These are phyloP conservation scores for Coemansia umbellata DNA, from an alignment of 192 early-diverging fungal species.

Conservation along the genomic window DNA sequence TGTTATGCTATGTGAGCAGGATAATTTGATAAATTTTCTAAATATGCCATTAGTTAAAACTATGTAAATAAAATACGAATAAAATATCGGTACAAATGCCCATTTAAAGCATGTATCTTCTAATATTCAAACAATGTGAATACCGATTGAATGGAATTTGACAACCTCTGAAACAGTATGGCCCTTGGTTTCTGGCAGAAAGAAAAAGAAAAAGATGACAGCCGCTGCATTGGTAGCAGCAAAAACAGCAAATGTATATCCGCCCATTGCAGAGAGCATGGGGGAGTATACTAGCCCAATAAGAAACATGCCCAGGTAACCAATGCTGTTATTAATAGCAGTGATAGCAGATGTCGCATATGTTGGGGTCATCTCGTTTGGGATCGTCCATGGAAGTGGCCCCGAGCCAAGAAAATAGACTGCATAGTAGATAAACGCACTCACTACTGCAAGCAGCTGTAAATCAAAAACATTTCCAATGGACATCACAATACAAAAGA, in stretches of 20 bases:
- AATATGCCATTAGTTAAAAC: too few relatives aligned
- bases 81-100: too few relatives aligned
- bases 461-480: slow-evolving; percentile 53
- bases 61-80: too few relatives aligned
- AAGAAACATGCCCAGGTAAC: slow-evolving; percentile 58
- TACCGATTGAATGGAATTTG: slow-evolving; percentile 32
- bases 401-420: slow-evolving; percentile 71
- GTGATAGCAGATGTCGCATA: slow-evolving; percentile 64
- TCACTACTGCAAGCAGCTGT: slow-evolving; percentile 51
- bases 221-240: background rate
- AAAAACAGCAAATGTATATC: background rate
- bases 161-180: background rate
- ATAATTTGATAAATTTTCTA: too few relatives aligned
- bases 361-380: slow-evolving; percentile 70
- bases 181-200: background rate
- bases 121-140: slow-evolving; percentile 40
- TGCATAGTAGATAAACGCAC: slow-evolving; percentile 66
- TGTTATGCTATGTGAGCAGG: too few relatives aligned
- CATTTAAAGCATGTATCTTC: too few relatives aligned
- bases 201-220: slow-evolving; percentile 1
- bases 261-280: slow-evolving; percentile 27
- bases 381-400: slow-evolving; percentile 72
- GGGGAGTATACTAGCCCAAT: slow-evolving; percentile 56
- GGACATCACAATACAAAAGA: slow-evolving; percentile 56
- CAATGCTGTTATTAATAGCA: slow-evolving; percentile 60